A percentile compares a stretch with the other conserved stretches of the same genome.
Evolutionary conservation across 495 filamentous ascomycete species (phyloP).

Genomic region (Neurospora intermedia): DNA sequence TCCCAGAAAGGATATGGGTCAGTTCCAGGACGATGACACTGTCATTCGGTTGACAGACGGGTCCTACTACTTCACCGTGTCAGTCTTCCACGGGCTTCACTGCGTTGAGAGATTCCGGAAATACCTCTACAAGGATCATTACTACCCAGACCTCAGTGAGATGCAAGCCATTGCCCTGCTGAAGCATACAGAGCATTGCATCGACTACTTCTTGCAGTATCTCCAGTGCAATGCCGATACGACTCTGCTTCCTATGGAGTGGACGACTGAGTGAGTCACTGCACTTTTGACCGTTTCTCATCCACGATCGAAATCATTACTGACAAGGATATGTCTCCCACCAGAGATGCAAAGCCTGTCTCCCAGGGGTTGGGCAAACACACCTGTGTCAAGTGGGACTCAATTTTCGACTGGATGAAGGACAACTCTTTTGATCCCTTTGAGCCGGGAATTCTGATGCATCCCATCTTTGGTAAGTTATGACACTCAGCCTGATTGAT

Average conservation of each 20-base stretch:
- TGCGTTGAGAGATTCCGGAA: conserved; percentile 1
- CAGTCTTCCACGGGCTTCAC: conserved; percentile 3
- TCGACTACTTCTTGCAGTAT: conserved; percentile 6
- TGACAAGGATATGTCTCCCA: neutral
- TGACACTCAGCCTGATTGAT: neutral
- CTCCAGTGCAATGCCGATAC: conserved; percentile 8
- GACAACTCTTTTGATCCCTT: conserved; percentile 2
- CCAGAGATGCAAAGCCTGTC: neutral
- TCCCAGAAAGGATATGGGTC: neutral
- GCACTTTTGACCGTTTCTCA: too few relatives aligned
- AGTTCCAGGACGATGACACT: neutral
- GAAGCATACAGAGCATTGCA: conserved; percentile 4
- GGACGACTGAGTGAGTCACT: neutral
- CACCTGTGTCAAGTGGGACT: conserved; percentile 1
- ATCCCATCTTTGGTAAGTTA: conserved; percentile 4
- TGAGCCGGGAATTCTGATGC: neutral
- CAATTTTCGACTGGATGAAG: conserved; percentile 1
- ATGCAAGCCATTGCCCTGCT: neutral
- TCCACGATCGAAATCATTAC: too few relatives aligned
- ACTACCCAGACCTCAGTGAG: conserved; percentile 1
- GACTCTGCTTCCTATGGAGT: conserved; percentile 4
- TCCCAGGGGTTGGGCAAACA: neutral
- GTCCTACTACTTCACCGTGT: neutral
- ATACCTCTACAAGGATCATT: conserved; percentile 1
- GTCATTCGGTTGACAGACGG: conserved; percentile 2